A percentile compares a stretch with the other conserved stretches of the same genome.
phyloP scores from a whole-genome alignment of 805 yeast genomes.

The Tetrapisispora phaffii region DNA sequence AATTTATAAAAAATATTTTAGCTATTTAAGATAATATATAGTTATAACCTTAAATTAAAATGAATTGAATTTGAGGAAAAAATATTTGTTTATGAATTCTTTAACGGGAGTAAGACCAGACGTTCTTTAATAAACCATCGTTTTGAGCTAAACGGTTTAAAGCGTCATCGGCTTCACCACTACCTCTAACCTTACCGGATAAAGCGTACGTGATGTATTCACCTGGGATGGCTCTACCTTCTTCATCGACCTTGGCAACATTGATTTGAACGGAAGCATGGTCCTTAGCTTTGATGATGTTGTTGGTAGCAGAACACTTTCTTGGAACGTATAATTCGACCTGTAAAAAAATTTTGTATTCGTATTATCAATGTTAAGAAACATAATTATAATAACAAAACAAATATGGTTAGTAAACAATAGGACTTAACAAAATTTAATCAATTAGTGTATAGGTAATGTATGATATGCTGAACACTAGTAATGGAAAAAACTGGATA shows the following conservation, averaged over 20 bases:
- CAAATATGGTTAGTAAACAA: neutral
- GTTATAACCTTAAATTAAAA: conserved; percentile 2
- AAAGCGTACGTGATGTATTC: conserved; percentile 90
- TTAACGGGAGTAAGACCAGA: conserved; percentile 92
- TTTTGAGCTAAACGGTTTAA: conserved; percentile 98
- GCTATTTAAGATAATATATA: conserved; percentile 2
- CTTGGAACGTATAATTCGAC: conserved; percentile 99
- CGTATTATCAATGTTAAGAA: neutral
- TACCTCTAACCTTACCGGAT: conserved; percentile 92
- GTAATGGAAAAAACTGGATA: no score
- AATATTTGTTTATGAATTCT: conserved; percentile 4
- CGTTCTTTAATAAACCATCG: conserved; percentile 95
- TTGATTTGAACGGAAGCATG: conserved; percentile 98
- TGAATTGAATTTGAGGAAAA: neutral
- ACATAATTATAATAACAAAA: neutral
- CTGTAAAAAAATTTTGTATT: conserved; percentile 31
- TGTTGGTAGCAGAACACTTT: conserved; percentile 99
- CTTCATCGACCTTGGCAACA: conserved; percentile 96
- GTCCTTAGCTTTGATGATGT: conserved; percentile 99
- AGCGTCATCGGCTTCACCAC: conserved; percentile 99
- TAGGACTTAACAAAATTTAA: neutral
- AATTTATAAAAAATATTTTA: conserved; percentile 3
- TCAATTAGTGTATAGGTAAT: no score
- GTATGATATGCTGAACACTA: no score
- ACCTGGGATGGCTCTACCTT: conserved; percentile 91